Percentiles rank a stretch among this genome's conserved stretches.
phyloP scores from a whole-genome alignment of 306 rosid species.

The Gynostemma pentaphyllum region DNA sequence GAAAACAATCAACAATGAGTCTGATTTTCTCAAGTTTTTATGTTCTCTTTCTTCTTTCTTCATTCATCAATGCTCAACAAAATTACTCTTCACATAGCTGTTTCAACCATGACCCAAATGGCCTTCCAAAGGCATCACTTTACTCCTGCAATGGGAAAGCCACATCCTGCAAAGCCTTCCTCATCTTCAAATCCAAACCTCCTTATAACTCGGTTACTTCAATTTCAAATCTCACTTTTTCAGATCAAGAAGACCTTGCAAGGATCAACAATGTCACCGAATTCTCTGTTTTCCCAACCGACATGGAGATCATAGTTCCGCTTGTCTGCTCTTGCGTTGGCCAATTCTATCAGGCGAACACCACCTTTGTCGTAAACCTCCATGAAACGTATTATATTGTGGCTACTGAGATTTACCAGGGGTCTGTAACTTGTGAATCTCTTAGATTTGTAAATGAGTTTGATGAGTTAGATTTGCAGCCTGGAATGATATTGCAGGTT shows the following conservation, averaged over 20 bases:
- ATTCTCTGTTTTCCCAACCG: conserved; percentile 17
- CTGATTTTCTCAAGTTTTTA: not conserved
- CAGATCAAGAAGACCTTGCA: conserved; percentile 33
- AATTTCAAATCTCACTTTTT: conserved; percentile 46
- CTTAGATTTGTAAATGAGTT: conserved; percentile 32
- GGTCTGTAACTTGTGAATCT: conserved; percentile 45
- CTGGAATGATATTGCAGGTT: conserved; percentile 33
- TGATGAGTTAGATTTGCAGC: conserved; percentile 12
- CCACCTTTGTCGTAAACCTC: conserved; percentile 7
- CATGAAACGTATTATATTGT: conserved; percentile 16
- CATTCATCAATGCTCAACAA: conserved; percentile 1
- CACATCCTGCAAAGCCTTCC: conserved; percentile 35
- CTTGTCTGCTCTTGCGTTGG: conserved; percentile 36
- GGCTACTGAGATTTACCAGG: conserved; percentile 35
- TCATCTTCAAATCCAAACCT: conserved; percentile 44
- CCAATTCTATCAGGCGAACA: conserved; percentile 33
- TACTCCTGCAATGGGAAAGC: conserved; percentile 43
- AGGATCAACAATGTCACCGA: conserved; percentile 22
- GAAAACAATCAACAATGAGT: not conserved
- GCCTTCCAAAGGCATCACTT: no score
- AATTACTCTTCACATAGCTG: conserved; percentile 6
- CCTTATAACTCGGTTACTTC: conserved; percentile 26
- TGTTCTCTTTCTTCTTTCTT: not conserved
- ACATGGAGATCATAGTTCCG: conserved; percentile 51
- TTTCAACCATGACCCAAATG: conserved; percentile 2